Base-by-base conservation (phyloP, 371 early-diverging fungal genomes). In the Lichtheimia corymbifera region DNA sequence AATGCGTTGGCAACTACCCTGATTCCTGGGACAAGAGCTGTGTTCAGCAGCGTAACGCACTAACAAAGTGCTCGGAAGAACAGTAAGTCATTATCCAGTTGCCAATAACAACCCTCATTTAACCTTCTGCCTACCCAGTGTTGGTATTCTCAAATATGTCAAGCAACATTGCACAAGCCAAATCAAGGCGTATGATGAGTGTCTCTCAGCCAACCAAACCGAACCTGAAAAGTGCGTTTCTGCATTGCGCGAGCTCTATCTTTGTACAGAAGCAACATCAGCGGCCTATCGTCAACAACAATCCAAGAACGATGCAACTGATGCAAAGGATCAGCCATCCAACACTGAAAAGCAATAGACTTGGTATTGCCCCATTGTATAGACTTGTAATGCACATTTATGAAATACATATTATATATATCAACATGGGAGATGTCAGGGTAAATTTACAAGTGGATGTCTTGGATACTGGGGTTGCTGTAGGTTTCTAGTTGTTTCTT, bases 31-130 rank as follows among this genome's bases (percentile, higher is more conserved):
- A 87, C 61, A 73, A 83, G 20, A 83, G 79, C 50, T 93, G 93
- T 70, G 68, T 80, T 20, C 83, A 85, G 51, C 85, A 91, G 66
- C 88, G 88, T 55, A 68, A 82, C 25, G 91, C 91, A 7, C 79
- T 93, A 27, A 91, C 90, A 27, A 86, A 85, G 65, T 93, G 93
- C 63, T 87, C 92, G 0, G 92, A 93, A 72, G 87, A 91, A 70
- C 88, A 89, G 91, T 89, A 53, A 61, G 54, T 2, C n/a, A 35
- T 35, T 11, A 35, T 35, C 35, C 35, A 35, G 35, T 35, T 35
- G 11, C 9, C 35, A 35, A 53, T 27, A 69, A 58, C 35, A 11
- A 11, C 35, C 11, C 9, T 35, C 35, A 11, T 47, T 47, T 71
- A 22, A 6, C 2, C 35, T 35, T 35, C 9, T 2, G 0, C 51